Evolutionary conservation across 805 yeast genomes (phyloP), one percentile per base, ranked within the genome.

Genomic region (Lachancea lanzarotensis): DNA sequence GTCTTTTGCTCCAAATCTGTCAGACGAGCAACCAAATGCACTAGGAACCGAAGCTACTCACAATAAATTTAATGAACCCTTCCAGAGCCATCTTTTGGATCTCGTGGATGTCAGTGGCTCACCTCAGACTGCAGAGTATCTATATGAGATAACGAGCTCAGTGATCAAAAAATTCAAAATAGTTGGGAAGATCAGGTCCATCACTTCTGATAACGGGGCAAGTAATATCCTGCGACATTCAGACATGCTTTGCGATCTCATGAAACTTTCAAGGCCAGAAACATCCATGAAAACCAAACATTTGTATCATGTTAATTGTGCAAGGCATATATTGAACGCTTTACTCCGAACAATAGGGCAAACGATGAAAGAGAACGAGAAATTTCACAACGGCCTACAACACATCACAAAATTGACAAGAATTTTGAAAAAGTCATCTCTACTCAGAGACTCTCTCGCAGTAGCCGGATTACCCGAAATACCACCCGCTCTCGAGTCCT

Each of bases 61-160:
- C 16, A 39, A 39, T n/a, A 39, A 29, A 20, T 13, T 12, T 29
- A 8, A 31, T 7, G 17, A 16, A 16, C 42, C 35, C 3, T 29
- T 5, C 16, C 29, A 39, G 16, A 30, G 35, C 42, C 52, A 49
- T 35, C 19, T 49, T n/a, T 40, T 46, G 33, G 46, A 35, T 33
- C 40, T 49, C 33, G 30, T 46, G 25, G 25, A 22, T 8, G 8
- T 22, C 4, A 22, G 8, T 22, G 25, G 8, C 4, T 6, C 25
- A 4, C 25, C 25, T 26, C 43, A 13, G 7, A 32, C 16, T 17
- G 12, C 12, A 5, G 35, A 15, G 17, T 15, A 5, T 22, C 25
- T 22, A 22, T 22, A 6, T 22, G 25, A 22, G 25, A 22, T 8
- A 4, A 4, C 8, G 8, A 22, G 25, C 25, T 22, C 25, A 22